A percentile compares a stretch with the other conserved stretches of the same genome.
Evolutionary conservation across 2,329 filamentous ascomycete genomes (phyloP).

Genomic region (Cryphonectria japonica): DNA sequence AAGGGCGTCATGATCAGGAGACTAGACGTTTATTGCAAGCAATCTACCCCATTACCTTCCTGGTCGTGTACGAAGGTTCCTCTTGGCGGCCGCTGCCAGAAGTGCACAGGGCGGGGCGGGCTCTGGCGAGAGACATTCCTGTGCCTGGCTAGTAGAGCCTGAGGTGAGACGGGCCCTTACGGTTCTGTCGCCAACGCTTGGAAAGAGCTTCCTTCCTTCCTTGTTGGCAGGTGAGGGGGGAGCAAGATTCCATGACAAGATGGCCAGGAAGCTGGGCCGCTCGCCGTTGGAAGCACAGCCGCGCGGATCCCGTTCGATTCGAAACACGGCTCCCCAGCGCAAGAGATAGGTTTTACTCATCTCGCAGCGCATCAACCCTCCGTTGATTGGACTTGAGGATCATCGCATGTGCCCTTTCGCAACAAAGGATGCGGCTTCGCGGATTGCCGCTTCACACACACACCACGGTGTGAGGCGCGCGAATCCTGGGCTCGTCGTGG

Average conservation of each 20-base stretch:
- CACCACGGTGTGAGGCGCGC: background rate
- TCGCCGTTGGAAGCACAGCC: background rate
- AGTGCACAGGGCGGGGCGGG: background rate
- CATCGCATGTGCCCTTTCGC: background rate
- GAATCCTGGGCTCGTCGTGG: background rate
- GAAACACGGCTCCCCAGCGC: background rate
- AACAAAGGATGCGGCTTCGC: background rate
- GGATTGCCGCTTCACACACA: background rate
- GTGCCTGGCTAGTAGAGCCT: background rate
- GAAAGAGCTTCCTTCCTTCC: background rate
- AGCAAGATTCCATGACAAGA: background rate
- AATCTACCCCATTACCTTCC: background rate
- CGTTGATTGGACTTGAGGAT: background rate
- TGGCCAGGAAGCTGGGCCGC: background rate
- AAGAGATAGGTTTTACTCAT: background rate
- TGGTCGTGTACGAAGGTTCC: background rate
- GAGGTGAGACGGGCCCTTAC: slow-evolving; percentile 2
- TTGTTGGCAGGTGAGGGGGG: background rate
- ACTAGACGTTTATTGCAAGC: background rate
- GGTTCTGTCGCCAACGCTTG: background rate
- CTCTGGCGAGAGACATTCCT: background rate
- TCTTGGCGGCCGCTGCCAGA: background rate
- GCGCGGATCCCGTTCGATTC: background rate
- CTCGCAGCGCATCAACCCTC: background rate
- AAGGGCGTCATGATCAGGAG: background rate